Evolutionary conservation across 1,139 yeast genomes (phyloP).

Genomic region (Meyerozyma carpophila): DNA sequence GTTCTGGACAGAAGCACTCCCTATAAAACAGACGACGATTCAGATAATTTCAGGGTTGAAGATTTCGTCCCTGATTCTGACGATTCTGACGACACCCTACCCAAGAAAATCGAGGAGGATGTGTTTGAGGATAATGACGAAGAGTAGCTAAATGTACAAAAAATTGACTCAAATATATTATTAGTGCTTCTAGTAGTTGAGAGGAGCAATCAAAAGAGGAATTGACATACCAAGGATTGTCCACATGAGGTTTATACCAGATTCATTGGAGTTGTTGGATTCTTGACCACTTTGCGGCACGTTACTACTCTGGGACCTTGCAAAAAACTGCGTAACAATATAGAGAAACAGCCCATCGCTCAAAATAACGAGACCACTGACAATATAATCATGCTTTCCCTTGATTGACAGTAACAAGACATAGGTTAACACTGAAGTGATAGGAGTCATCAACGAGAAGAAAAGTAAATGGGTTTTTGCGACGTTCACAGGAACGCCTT

Average conservation of each 20-base stretch:
- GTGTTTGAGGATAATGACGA: background rate
- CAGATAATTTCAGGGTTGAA: background rate
- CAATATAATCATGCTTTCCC: slow-evolving; percentile 28
- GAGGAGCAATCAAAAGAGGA: slow-evolving; percentile 11
- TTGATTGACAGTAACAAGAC: slow-evolving; percentile 26
- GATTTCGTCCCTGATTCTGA: background rate
- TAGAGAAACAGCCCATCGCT: slow-evolving; percentile 72
- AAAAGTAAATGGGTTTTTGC: slow-evolving; percentile 37
- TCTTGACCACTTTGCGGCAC: background rate
- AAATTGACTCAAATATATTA: background rate
- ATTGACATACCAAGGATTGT: slow-evolving; percentile 16
- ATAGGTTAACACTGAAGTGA: slow-evolving; percentile 46
- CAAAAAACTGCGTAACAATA: slow-evolving; percentile 62
- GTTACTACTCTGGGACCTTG: slow-evolving; percentile 18
- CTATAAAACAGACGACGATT: background rate
- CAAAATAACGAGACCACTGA: slow-evolving; percentile 52
- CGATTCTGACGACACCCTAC: background rate
- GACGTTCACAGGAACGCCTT: slow-evolving; percentile 20
- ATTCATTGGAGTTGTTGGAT: slow-evolving; percentile 4
- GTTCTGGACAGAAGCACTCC: slow-evolving; percentile 1
- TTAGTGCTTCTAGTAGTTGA: background rate
- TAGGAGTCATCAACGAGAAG: slow-evolving; percentile 51
- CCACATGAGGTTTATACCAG: slow-evolving; percentile 10
- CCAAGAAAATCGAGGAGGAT: background rate
- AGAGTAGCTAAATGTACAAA: background rate